Conservation (phyloP, 2,329 filamentous ascomycete genomes). For the Colletotrichum sp. region DNA sequence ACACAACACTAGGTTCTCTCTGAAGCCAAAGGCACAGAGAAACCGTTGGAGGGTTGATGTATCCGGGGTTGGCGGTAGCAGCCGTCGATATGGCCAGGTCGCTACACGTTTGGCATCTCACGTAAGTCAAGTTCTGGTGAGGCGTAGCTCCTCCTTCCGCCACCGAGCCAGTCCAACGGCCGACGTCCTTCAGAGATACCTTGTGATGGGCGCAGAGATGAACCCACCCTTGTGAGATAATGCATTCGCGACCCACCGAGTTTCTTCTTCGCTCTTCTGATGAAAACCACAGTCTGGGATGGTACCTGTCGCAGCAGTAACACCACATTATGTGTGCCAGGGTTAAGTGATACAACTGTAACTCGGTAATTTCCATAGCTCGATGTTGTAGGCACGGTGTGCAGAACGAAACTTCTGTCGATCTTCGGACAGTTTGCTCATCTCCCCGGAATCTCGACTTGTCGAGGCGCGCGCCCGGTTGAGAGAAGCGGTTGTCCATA, state of each 20-base stretch:
- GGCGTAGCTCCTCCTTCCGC: neutral
- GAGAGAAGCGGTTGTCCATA: neutral
- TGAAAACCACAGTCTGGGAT: neutral
- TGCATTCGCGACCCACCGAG: neutral
- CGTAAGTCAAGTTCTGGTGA: rapidly evolving
- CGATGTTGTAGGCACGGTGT: neutral
- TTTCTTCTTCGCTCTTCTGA: neutral
- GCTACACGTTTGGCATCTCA: neutral
- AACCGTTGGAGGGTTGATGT: neutral
- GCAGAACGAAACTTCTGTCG: neutral
- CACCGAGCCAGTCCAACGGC: rapidly evolving
- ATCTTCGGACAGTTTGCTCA: neutral
- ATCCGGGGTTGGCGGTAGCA: neutral
- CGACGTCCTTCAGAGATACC: neutral
- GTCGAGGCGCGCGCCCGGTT: neutral
- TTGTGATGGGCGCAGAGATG: neutral
- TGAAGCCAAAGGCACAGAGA: neutral
- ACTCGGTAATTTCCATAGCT: rapidly evolving
- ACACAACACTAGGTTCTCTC: neutral
- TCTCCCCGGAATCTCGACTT: neutral
- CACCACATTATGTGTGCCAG: neutral
- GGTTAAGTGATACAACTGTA: neutral
- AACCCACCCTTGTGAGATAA: rapidly evolving
- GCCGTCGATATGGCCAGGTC: neutral
- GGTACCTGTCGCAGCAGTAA: neutral